Evolutionary conservation across 495 filamentous ascomycete species (phyloP).

Genomic region (Tuber indicum): DNA sequence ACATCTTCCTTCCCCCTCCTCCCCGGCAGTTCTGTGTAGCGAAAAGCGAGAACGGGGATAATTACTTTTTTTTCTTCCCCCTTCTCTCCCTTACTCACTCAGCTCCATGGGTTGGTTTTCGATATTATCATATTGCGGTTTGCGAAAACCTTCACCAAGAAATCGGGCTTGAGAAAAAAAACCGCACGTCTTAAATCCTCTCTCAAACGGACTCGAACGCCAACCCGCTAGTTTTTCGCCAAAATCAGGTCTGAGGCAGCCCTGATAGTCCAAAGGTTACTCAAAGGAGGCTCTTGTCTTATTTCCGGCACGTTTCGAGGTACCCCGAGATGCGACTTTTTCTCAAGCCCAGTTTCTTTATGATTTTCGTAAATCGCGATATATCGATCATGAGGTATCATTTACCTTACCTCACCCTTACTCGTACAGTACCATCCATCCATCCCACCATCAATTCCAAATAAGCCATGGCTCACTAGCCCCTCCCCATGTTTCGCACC

Average conservation of each 20-base stretch:
- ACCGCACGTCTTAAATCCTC: not conserved
- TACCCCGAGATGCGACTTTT: not conserved
- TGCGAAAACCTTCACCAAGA: not conserved
- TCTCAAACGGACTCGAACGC: not conserved
- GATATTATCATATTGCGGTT: not conserved
- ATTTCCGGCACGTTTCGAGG: not conserved
- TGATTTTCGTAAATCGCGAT: not conserved
- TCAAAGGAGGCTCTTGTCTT: not conserved
- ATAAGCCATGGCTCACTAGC: not conserved
- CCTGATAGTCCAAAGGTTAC: not conserved
- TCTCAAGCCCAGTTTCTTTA: not conserved
- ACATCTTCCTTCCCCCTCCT: not conserved
- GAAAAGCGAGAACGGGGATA: not conserved
- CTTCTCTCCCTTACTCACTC: constrained; percentile 5
- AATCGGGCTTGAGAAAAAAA: not conserved
- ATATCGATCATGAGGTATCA: constrained; percentile 6
- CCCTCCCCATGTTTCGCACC: constrained; percentile 1
- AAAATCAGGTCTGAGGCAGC: not conserved
- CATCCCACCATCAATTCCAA: not conserved
- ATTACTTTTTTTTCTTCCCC: not conserved
- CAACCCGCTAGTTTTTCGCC: not conserved
- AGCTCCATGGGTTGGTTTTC: not conserved
- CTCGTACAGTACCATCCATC: not conserved
- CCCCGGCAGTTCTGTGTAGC: not conserved
- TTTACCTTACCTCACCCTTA: not conserved